Evolutionary conservation across 73 alveolate genomes (phyloP).

Genomic region (Paramecium octaurelia): DNA sequence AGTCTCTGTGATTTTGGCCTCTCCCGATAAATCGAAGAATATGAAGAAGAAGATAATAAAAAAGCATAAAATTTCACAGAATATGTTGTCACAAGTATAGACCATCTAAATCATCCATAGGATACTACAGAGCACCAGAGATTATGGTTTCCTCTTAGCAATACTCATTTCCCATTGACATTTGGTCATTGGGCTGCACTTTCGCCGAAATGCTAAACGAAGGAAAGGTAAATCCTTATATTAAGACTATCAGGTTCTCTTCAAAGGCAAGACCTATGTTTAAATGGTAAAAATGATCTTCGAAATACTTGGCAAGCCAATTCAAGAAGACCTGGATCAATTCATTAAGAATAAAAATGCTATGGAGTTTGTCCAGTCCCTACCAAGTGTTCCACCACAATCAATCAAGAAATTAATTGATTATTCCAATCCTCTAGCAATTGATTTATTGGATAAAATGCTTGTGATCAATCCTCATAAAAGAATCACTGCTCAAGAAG

Average conservation of each 20-base stretch:
- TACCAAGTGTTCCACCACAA: conserved; percentile 40
- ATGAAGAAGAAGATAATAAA: conserved; percentile 46
- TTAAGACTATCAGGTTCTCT: conserved; percentile 60
- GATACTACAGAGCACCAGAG: conserved; percentile 85
- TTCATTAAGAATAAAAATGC: conserved; percentile 54
- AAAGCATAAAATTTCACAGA: conserved; percentile 63
- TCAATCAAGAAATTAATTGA: background rate
- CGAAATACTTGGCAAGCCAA: conserved; percentile 59
- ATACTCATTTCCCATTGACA: conserved; percentile 73
- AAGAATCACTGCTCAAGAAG: conserved; percentile 56
- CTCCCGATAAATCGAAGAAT: conserved; percentile 55
- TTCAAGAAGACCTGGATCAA: conserved; percentile 20
- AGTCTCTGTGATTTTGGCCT: conserved; percentile 62
- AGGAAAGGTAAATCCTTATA: conserved; percentile 21
- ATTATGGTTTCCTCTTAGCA: conserved; percentile 66
- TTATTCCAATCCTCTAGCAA: conserved; percentile 48
- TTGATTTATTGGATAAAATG: conserved; percentile 60
- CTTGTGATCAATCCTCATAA: conserved; percentile 58
- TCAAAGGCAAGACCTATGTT: conserved; percentile 71
- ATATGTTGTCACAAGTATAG: conserved; percentile 72
- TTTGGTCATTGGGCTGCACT: conserved; percentile 82
- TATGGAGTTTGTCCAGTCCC: conserved; percentile 42
- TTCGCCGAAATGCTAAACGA: conserved; percentile 73
- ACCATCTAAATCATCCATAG: background rate
- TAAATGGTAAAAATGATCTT: conserved; percentile 67